Conservation (phyloP, 257 asterid species). For the Scutellaria barbata region DNA sequence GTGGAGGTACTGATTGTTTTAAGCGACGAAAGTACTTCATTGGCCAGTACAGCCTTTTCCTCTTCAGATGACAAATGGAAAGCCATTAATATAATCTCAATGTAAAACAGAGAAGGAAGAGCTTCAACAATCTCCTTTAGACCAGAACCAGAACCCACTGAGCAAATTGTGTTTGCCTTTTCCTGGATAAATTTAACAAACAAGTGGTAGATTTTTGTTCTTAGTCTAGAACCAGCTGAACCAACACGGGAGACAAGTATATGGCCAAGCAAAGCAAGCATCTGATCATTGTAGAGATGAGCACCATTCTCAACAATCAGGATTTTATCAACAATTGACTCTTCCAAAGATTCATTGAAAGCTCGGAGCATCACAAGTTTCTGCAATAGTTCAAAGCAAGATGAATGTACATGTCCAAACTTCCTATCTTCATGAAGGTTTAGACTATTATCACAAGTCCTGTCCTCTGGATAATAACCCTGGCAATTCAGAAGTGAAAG, state of each 20-base stretch:
- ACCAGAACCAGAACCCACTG: constrained; percentile 57
- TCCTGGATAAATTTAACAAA: constrained; percentile 55
- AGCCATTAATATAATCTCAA: constrained; percentile 79
- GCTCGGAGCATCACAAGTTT: constrained; percentile 61
- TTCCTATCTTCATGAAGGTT: constrained; percentile 63
- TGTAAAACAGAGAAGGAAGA: constrained; percentile 85
- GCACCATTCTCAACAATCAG: constrained; percentile 68
- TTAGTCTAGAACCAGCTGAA: constrained; percentile 67
- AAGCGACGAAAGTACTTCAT: constrained; percentile 57
- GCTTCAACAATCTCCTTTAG: constrained; percentile 65
- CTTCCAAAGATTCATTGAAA: constrained; percentile 69
- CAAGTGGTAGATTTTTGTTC: constrained; percentile 62
- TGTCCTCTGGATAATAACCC: constrained; percentile 58
- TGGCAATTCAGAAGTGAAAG: constrained; percentile 67
- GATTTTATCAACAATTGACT: constrained; percentile 68
- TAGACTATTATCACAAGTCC: constrained; percentile 47
- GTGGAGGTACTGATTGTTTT: constrained; percentile 57
- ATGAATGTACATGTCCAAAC: constrained; percentile 56
- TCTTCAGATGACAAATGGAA: constrained; percentile 82
- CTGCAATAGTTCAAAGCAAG: constrained; percentile 81
- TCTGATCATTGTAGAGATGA: constrained; percentile 69
- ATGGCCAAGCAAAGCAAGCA: constrained; percentile 88
- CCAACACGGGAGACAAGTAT: constrained; percentile 70
- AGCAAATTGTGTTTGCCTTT: constrained; percentile 62
- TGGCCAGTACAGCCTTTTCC: constrained; percentile 68